Conservation (phyloP, 306 rosid species). For the Pachyrhizus erosus region DNA sequence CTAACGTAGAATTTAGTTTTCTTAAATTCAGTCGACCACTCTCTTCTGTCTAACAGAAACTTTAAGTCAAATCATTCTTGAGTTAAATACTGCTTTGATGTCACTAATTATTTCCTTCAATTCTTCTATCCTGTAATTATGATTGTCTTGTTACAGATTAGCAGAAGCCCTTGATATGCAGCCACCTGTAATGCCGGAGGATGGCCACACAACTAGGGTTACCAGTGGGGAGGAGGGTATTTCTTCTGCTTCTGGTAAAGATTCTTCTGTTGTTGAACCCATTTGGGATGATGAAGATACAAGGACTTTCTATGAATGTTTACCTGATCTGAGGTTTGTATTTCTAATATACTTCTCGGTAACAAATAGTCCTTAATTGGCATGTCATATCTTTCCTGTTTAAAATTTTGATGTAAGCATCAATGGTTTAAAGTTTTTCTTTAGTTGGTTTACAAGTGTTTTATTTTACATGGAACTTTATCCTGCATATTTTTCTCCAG, state of each 20-base stretch:
- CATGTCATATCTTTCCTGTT: constrained; percentile 20
- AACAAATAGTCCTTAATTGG: neutral
- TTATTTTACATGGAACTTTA: constrained; percentile 31
- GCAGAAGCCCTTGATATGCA: constrained; percentile 99
- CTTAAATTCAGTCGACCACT: constrained; percentile 11
- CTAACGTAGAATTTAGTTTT: neutral
- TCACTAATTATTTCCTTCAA: constrained; percentile 16
- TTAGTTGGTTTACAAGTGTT: constrained; percentile 21
- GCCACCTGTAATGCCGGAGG: constrained; percentile 99
- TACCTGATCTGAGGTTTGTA: constrained; percentile 97
- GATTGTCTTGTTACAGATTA: constrained; percentile 62
- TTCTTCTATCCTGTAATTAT: constrained; percentile 35
- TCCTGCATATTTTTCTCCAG: constrained; percentile 52
- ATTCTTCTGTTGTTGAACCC: constrained; percentile 79
- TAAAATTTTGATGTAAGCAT: constrained; percentile 18
- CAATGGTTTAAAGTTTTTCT: constrained; percentile 12
- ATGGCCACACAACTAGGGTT: constrained; percentile 96
- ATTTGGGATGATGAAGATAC: constrained; percentile 99
- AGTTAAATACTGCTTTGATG: constrained; percentile 22
- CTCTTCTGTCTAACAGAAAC: neutral
- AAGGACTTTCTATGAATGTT: constrained; percentile 89
- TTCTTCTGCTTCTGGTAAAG: constrained; percentile 85
- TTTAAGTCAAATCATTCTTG: constrained; percentile 25
- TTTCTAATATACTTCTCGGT: constrained; percentile 32
- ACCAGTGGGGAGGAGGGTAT: constrained; percentile 89